These are phyloP conservation scores for Hygrophoropsis aurantiaca DNA, from an alignment of 768 basidiomycete species.

Conservation along the genomic window DNA sequence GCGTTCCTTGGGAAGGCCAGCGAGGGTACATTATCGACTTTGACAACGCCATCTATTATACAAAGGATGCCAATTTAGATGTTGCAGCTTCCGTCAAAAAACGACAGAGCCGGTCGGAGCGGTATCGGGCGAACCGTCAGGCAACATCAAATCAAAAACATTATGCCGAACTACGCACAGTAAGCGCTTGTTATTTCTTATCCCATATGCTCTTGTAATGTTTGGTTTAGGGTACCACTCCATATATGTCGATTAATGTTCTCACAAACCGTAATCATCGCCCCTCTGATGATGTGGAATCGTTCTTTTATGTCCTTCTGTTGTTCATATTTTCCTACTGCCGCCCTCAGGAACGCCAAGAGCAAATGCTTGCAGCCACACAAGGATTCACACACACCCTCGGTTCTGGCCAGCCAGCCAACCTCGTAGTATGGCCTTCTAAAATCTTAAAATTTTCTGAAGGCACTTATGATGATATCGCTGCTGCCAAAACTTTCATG, in stretches of 20 bases:
- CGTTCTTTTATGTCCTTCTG: conserved; percentile 14
- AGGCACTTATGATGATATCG: not conserved
- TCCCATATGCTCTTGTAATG: not conserved
- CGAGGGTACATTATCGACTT: conserved; percentile 32
- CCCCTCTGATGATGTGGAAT: conserved; percentile 13
- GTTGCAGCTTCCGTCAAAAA: too few relatives aligned
- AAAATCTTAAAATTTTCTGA: not conserved
- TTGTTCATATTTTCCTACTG: conserved; percentile 13
- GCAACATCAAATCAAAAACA: too few relatives aligned
- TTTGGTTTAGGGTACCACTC: conserved; percentile 2
- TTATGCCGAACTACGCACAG: too few relatives aligned
- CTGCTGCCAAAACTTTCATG: not conserved
- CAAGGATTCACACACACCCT: conserved; percentile 1
- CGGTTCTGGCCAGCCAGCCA: not conserved
- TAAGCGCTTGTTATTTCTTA: not conserved
- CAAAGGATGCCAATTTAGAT: not conserved
- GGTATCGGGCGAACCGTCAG: too few relatives aligned
- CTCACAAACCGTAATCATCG: conserved; percentile 6
- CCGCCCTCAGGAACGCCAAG: not conserved
- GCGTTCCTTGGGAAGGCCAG: conserved; percentile 2
- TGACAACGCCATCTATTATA: conserved; percentile 15
- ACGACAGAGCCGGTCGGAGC: too few relatives aligned
- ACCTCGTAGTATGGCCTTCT: conserved; percentile 8
- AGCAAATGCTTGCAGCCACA: not conserved
- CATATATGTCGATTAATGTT: conserved; percentile 12